Base-by-base conservation (phyloP, 805 yeast species). In the Ogataea nakhonphanomensis region DNA sequence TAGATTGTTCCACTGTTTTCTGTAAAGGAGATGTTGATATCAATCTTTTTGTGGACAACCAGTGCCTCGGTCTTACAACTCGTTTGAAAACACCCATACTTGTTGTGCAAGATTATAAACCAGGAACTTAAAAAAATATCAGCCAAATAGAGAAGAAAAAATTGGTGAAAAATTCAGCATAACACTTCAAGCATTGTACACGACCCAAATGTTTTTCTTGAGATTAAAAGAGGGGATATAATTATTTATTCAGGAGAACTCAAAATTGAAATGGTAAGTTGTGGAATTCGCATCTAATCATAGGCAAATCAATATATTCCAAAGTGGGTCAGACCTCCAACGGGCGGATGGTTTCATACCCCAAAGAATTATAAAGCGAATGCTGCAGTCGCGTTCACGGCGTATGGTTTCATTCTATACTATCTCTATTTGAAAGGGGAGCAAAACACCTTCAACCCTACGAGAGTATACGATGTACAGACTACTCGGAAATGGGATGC, bases 321-420 rank as follows among this genome's bases (percentile, higher is more conserved):
- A 11, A 51, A 57, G 42, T 64, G 65, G 65, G 59, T 61, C 25
- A 50, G 45, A 27, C 61, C 76, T 14, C 77, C 76, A 21, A 53
- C 76, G 2, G 81, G 81, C 41, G 81, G 81, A 35, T 76, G 81
- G 81, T 69, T 55, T 57, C 70, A 69, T 53, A 69, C 71, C 11
- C 81, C 81, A 13, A 63, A 61, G 49, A 76, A 76, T 63, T 70
- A 71, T 61, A 65, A 64, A 41, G 46, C 59, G 17, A 76, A 76
- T 54, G 69, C 76, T 8, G 39, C 54, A 10, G 53, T 67, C 33
- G 70, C 69, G 8, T 59, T 66, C 13, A 65, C 63, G 9, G 73
- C 73, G 1, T 60, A 67, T 33, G 58, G 65, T 22, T 60, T 59
- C 3, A 55, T 59, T 6, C 50, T 66, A 14, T 57, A 55, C 30